Evolutionary conservation across 2,329 filamentous ascomycete species (phyloP), one percentile per base, ranked within the genome.

Genomic region (Aspergillus neoniger): DNA sequence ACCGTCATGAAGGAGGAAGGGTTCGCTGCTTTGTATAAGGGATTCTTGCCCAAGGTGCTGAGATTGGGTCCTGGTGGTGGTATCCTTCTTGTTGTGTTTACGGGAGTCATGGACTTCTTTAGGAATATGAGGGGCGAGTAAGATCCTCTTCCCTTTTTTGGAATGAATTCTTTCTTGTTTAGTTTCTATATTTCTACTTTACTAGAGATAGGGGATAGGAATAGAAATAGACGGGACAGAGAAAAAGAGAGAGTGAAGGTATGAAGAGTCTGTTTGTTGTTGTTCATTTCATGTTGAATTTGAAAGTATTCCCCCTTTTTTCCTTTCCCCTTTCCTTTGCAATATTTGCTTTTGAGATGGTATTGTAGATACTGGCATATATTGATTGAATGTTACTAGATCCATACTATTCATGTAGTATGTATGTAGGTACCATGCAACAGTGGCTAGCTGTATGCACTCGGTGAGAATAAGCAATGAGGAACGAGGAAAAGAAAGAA

Each of bases 1-100:
- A 95, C 91, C 7, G 91, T 99, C 62, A 88, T 92, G 79, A 91
- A 87, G 80, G 95, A 99, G 81, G 95, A 99, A 79, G 95, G 95
- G 5, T 94, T 96, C 75, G 80, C 79, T 51, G 95, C 95, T 41
- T 82, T 99, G 62, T 99, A 99, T 85, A 99, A 98, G 85, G 95
- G 95, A 15, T 99, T 99, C 85, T 74, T 95, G 64, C 95, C 95
- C 68, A 99, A 99, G 86, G 95, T 97, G 38, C 82, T 96, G 65
- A 83, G 91, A 79, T 76, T 90, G 66, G 87, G 89, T 63, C 90
- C 90, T 28, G 89, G 86, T 69, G 86, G 86, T 74, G 86, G 86
- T 80, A 88, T 82, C 55, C 68, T 82, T 59, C 70, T 82, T 41
- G 80, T 82, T 36, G 80, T 82, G 5, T 82, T 81, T 69, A 82